These are phyloP conservation scores for Skeletonema potamos DNA, from an alignment of 108 stramenopile species.

Conservation along the genomic window DNA sequence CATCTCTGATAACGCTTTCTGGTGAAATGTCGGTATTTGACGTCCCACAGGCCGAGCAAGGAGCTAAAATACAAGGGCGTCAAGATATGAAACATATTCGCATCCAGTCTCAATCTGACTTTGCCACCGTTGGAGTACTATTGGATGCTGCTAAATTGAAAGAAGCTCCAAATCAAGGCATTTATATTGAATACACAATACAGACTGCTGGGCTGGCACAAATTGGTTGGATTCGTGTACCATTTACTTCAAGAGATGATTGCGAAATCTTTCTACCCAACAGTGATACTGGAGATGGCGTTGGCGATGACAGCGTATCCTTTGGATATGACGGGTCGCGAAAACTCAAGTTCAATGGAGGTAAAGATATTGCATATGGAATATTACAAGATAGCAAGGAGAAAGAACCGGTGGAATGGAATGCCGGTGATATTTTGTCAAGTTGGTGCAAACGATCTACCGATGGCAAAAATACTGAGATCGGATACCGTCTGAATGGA, in stretches of 20 bases:
- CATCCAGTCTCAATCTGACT: conserved; percentile 82
- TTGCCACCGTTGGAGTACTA: conserved; percentile 71
- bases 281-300: conserved; percentile 81
- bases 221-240: conserved; percentile 70
- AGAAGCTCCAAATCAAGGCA: conserved; percentile 1
- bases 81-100: conserved; percentile 22
- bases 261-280: conserved; percentile 55
- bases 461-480: conserved; percentile 12
- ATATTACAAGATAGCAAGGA: background rate
- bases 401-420: conserved; percentile 38
- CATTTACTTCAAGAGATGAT: background rate
- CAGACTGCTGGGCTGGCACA: conserved; percentile 76
- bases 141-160: conserved; percentile 39
- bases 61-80: background rate
- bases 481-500: conserved; percentile 80
- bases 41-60: conserved; percentile 2
- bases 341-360: conserved; percentile 61
- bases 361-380: conserved; percentile 55
- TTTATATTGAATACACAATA: conserved; percentile 76
- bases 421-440: conserved; percentile 72
- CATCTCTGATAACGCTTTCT: conserved; percentile 64
- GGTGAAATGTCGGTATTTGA: conserved; percentile 63
- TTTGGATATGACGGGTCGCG: conserved; percentile 83
- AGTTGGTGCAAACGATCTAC: conserved; percentile 44
- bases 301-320: conserved; percentile 73